Conservation (phyloP, 371 early-diverging fungal species). For the Dentiscutata heterogama region DNA sequence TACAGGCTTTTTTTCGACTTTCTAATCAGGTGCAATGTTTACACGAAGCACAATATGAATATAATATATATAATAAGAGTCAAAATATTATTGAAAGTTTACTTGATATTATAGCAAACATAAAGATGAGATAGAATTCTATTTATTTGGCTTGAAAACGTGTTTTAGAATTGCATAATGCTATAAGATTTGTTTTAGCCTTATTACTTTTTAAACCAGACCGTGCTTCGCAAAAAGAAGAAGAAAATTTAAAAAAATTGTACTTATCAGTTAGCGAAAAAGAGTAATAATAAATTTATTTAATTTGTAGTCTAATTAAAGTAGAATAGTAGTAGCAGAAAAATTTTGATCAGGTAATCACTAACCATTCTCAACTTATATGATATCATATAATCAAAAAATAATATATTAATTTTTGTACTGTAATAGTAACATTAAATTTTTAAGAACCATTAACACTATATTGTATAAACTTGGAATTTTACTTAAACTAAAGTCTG, state of each 20-base stretch:
- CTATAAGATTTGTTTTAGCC: background rate
- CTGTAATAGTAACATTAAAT: too few species aligned
- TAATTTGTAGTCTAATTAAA: too few species aligned
- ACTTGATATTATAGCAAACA: background rate
- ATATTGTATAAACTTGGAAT: too few species aligned
- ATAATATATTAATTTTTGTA: too few species aligned
- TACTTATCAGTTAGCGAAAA: background rate
- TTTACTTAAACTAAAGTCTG: too few species aligned
- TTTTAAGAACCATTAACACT: too few species aligned
- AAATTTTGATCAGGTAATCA: too few species aligned
- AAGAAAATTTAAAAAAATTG: background rate
- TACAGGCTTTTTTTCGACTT: background rate
- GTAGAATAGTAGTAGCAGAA: too few species aligned
- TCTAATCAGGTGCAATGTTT: background rate
- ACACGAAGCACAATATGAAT: background rate
- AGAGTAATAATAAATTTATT: background rate
- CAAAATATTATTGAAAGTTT: background rate
- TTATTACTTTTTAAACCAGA: background rate
- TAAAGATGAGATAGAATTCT: background rate
- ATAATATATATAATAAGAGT: background rate
- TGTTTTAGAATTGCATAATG: constrained; percentile 1
- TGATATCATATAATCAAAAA: too few species aligned
- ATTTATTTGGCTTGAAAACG: background rate
- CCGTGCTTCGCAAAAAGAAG: background rate
- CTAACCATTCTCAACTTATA: too few species aligned